Conservation (phyloP, 2,329 filamentous ascomycete genomes). For the Pezicula rhizophila region DNA sequence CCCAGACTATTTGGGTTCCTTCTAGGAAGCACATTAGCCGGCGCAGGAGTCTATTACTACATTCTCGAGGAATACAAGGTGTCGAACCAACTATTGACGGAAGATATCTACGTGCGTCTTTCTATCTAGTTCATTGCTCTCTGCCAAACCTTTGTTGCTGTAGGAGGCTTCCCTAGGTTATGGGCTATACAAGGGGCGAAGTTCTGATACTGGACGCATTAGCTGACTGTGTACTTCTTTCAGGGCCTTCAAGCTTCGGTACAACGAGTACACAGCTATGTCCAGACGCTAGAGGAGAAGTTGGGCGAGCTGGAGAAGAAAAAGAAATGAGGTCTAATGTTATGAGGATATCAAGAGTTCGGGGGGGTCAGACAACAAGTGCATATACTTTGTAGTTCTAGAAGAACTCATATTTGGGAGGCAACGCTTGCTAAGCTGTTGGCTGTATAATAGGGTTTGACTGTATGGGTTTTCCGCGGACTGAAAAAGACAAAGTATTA, state of each 20-base stretch:
- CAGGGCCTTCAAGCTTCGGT: constrained; percentile 85
- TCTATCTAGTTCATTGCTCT: constrained; percentile 17
- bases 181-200: neutral
- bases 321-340: constrained; percentile 43
- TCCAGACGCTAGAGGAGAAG: constrained; percentile 76
- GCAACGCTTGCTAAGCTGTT: neutral
- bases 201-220: neutral
- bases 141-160: neutral
- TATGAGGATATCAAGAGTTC: constrained; percentile 2
- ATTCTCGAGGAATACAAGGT: constrained; percentile 89
- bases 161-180: constrained; percentile 7
- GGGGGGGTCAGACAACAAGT: neutral
- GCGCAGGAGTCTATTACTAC: constrained; percentile 83
- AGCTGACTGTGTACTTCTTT: constrained; percentile 11
- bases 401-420: constrained; percentile 1
- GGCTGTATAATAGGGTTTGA: too few relatives aligned
- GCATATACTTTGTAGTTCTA: neutral
- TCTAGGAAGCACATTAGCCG: constrained; percentile 72
- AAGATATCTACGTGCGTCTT: constrained; percentile 87
- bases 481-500: too few relatives aligned
- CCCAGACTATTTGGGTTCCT: constrained; percentile 85
- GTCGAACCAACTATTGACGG: constrained; percentile 85
- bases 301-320: constrained; percentile 61
- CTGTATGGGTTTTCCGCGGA: too few relatives aligned
- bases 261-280: constrained; percentile 77